phyloP scores from a whole-genome alignment of 2,329 filamentous ascomycete genomes.

The Endoconidiophora polonica region DNA sequence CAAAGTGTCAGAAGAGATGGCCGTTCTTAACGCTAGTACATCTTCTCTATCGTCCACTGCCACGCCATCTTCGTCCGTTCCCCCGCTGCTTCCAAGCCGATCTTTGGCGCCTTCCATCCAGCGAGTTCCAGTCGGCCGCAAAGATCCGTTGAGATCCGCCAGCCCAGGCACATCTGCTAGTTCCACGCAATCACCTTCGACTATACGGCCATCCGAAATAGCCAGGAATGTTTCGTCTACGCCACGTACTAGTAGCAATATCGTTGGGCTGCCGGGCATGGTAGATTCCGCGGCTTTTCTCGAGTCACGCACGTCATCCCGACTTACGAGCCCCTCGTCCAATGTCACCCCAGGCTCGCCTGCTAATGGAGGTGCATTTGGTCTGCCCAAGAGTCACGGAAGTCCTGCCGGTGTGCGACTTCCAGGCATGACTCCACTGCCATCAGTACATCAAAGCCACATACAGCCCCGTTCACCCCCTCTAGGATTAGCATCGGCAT shows the following conservation, averaged over 20 bases:
- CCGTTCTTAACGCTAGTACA: too few species aligned
- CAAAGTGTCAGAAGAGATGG: too few species aligned
- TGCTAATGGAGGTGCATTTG: too few species aligned
- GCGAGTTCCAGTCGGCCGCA: slow-evolving; percentile 1
- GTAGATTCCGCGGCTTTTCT: background rate
- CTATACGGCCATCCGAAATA: background rate
- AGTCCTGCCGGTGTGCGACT: background rate
- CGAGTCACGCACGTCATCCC: too few species aligned
- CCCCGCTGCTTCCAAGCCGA: background rate
- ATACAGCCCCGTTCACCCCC: background rate
- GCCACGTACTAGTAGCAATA: background rate
- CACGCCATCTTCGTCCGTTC: background rate
- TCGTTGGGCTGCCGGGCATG: slow-evolving; percentile 4
- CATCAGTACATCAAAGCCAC: background rate
- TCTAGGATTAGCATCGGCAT: background rate
- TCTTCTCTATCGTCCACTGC: background rate
- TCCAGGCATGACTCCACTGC: slow-evolving; percentile 3
- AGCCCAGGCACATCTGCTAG: background rate
- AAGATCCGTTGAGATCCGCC: background rate
- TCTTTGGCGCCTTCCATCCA: background rate
- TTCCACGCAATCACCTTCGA: too few species aligned
- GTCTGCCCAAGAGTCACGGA: too few species aligned
- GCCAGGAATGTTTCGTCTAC: background rate
- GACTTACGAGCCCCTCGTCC: too few species aligned
- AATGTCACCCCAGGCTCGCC: too few species aligned